Evolutionary conservation across 345 rosid genomes (phyloP).

Genomic region (Heritiera fomes): DNA sequence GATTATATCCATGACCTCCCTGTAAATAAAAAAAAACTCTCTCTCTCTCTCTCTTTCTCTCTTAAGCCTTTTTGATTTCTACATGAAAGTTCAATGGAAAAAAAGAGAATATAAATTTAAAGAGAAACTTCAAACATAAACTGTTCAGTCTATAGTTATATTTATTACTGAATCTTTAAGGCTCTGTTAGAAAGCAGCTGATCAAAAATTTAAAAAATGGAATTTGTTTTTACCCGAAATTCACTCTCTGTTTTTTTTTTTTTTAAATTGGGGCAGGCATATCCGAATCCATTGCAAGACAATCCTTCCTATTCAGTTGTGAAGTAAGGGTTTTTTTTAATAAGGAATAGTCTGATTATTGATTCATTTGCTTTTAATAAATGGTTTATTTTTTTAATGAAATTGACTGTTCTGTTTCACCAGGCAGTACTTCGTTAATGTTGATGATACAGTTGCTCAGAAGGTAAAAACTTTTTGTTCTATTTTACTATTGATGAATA

Average conservation of each 20-base stretch:
- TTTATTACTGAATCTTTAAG: too few species aligned
- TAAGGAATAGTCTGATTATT: background rate
- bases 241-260: background rate
- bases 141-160: too few species aligned
- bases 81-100: background rate
- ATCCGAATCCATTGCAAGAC: slow-evolving; percentile 76
- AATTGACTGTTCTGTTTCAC: slow-evolving; percentile 11
- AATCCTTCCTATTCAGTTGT: slow-evolving; percentile 88
- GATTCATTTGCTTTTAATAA: background rate
- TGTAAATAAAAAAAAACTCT: too few species aligned
- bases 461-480: slow-evolving; percentile 36
- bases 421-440: slow-evolving; percentile 67
- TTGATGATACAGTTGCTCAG: slow-evolving; percentile 54
- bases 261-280: slow-evolving; percentile 44
- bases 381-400: background rate
- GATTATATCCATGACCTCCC: slow-evolving; percentile 78
- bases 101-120: background rate
- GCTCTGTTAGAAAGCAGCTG: background rate
- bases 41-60: too few species aligned
- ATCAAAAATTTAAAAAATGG: background rate
- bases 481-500: background rate
- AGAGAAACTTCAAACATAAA: background rate
- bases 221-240: background rate
- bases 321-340: slow-evolving; percentile 48
- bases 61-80: background rate